Conservation (phyloP, 345 rosid genomes). For the Linum trigynum region DNA sequence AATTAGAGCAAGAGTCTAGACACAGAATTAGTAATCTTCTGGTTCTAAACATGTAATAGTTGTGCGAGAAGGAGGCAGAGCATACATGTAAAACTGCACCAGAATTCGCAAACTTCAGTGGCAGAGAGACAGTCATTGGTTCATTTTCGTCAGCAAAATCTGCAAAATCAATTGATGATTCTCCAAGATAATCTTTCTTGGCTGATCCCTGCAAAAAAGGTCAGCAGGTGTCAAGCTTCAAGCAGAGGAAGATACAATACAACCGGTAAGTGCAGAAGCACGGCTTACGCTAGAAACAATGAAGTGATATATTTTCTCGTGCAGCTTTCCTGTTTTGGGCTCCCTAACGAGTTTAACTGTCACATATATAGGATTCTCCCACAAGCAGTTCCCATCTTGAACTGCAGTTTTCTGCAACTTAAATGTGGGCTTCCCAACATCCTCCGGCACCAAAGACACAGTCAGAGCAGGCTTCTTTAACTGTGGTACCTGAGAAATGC, state of each 20-base stretch:
- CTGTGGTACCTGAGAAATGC: slow-evolving; percentile 60
- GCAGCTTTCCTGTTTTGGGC: slow-evolving; percentile 20
- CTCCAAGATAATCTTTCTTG: slow-evolving; percentile 27
- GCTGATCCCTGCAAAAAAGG: slow-evolving; percentile 22
- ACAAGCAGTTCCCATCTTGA: slow-evolving; percentile 22
- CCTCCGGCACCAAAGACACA: slow-evolving; percentile 22
- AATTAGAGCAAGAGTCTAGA: background rate
- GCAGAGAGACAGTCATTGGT: slow-evolving; percentile 23
- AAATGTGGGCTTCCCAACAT: slow-evolving; percentile 27
- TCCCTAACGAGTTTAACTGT: slow-evolving; percentile 20
- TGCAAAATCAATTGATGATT: slow-evolving; percentile 27
- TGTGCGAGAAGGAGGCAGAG: background rate
- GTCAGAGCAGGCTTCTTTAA: slow-evolving; percentile 58
- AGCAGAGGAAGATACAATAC: background rate
- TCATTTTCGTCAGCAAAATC: slow-evolving; percentile 23
- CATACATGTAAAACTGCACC: slow-evolving; percentile 27
- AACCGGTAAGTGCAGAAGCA: background rate
- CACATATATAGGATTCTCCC: slow-evolving; percentile 26
- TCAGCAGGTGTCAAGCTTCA: background rate
- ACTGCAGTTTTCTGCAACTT: slow-evolving; percentile 23
- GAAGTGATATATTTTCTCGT: slow-evolving; percentile 27
- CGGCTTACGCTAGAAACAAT: slow-evolving; percentile 23
- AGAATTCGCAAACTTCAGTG: slow-evolving; percentile 27
- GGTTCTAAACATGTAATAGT: background rate
- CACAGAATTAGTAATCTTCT: background rate